A percentile compares a stretch with the other conserved stretches of the same genome.
phyloP scores from a whole-genome alignment of 352 stramenopile species.

The Phytophthora rubi region DNA sequence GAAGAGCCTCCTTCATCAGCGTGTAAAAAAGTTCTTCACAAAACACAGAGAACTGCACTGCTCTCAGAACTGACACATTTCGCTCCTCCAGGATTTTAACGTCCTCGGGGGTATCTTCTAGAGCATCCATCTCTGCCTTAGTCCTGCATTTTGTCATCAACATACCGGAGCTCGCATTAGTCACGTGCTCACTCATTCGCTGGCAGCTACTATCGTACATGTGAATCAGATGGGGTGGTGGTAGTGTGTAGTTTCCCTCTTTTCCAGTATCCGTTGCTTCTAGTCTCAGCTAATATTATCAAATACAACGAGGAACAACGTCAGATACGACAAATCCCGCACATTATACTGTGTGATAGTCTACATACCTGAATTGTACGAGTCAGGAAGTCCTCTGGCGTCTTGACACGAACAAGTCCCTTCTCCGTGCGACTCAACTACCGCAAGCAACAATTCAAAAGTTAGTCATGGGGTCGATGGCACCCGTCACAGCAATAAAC shows the following conservation, averaged over 20 bases:
- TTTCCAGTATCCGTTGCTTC: constrained; percentile 43
- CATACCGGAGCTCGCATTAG: not conserved
- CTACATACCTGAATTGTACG: constrained; percentile 74
- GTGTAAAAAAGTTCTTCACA: constrained; percentile 88
- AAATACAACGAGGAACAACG: constrained; percentile 9
- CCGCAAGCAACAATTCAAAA: constrained; percentile 1
- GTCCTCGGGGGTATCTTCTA: constrained; percentile 73
- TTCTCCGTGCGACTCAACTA: constrained; percentile 85
- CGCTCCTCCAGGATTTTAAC: constrained; percentile 65
- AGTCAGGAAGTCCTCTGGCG: constrained; percentile 77
- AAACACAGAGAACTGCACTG: constrained; percentile 88
- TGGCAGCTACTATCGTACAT: constrained; percentile 38
- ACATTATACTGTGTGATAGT: not conserved
- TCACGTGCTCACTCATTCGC: not conserved
- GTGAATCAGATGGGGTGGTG: constrained; percentile 46
- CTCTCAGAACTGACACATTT: constrained; percentile 75
- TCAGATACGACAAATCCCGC: not conserved
- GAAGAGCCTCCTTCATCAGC: constrained; percentile 82
- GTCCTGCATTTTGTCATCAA: constrained; percentile 39
- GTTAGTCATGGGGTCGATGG: constrained; percentile 7
- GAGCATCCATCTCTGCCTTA: constrained; percentile 56
- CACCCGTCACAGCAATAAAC: not conserved
- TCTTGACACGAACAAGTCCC: constrained; percentile 77
- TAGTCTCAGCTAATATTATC: constrained; percentile 41
- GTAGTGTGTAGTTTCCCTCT: constrained; percentile 49